Conservation (phyloP, 2,329 filamentous ascomycete species). For the Fusarium buharicum region DNA sequence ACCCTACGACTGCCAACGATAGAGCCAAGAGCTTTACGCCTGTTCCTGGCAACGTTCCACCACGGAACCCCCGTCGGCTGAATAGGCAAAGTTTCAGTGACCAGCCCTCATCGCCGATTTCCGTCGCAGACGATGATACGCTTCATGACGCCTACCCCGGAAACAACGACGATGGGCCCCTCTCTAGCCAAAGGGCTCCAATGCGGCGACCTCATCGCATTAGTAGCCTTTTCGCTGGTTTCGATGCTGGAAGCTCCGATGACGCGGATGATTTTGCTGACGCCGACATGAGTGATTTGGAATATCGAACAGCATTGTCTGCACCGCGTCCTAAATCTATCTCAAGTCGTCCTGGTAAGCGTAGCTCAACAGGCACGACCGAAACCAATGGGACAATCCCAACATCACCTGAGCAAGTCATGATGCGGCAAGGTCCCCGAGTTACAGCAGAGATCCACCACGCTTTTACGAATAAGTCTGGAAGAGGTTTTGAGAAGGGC, state of each 20-base stretch:
- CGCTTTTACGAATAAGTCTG: constrained; percentile 54
- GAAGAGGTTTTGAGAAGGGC: constrained; percentile 53
- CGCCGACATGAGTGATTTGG: constrained; percentile 71
- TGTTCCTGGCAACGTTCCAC: constrained; percentile 64
- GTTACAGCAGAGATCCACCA: constrained; percentile 58
- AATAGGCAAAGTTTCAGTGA: constrained; percentile 60
- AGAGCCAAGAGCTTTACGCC: constrained; percentile 61
- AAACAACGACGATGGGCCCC: constrained; percentile 82
- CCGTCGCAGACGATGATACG: constrained; percentile 53
- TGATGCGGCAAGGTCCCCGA: constrained; percentile 45
- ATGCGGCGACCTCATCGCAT: constrained; percentile 77
- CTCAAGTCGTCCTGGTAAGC: constrained; percentile 54
- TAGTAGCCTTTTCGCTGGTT: constrained; percentile 88
- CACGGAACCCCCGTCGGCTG: constrained; percentile 69
- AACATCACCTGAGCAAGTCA: constrained; percentile 57
- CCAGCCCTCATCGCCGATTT: constrained; percentile 61
- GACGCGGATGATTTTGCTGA: constrained; percentile 72
- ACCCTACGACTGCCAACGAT: constrained; percentile 46
- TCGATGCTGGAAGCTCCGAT: constrained; percentile 76
- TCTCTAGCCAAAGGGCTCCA: constrained; percentile 68
- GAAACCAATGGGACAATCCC: constrained; percentile 49
- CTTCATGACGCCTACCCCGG: constrained; percentile 75
- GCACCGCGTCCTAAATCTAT: constrained; percentile 66
- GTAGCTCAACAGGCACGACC: constrained; percentile 50
- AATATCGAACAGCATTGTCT: constrained; percentile 73